A percentile compares a stretch with the other conserved stretches of the same genome.
Conservation (phyloP, 345 rosid species). For the Acer saccharum region DNA sequence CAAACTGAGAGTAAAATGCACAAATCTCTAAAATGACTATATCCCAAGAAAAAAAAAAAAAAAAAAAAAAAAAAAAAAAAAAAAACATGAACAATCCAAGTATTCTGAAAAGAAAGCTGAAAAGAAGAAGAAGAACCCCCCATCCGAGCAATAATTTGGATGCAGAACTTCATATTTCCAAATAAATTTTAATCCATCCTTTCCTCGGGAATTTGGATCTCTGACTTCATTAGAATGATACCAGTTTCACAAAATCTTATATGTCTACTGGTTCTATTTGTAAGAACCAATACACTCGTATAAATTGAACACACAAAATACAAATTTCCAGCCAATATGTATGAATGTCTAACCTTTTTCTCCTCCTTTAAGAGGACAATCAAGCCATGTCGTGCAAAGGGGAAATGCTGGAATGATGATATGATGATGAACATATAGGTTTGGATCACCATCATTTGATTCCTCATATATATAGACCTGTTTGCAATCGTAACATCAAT, state of each 20-base stretch:
- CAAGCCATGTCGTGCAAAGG: slow-evolving; percentile 86
- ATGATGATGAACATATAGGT: slow-evolving; percentile 86
- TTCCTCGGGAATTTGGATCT: too few species aligned
- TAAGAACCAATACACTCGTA: neutral
- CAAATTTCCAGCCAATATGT: neutral
- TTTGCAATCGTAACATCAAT: slow-evolving; percentile 11
- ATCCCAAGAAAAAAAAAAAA: neutral
- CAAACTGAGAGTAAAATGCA: neutral
- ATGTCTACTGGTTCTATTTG: too few species aligned
- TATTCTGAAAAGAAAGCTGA: too few species aligned
- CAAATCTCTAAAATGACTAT: neutral
- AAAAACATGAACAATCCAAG: neutral
- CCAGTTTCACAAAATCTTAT: too few species aligned
- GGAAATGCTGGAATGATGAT: slow-evolving; percentile 79
- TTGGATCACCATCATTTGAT: slow-evolving; percentile 50
- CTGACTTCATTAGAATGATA: too few species aligned
- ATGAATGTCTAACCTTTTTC: slow-evolving; percentile 60
- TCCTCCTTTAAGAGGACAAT: slow-evolving; percentile 86
- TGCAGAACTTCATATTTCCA: too few species aligned
- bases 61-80: neutral
- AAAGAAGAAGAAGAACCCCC: too few species aligned
- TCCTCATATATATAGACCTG: slow-evolving; percentile 85
- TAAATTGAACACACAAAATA: too few species aligned
- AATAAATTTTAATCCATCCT: neutral
- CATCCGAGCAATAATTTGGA: too few species aligned